Evolutionary conservation across 768 basidiomycete species (phyloP).

Genomic region (Trametes sanguinea): DNA sequence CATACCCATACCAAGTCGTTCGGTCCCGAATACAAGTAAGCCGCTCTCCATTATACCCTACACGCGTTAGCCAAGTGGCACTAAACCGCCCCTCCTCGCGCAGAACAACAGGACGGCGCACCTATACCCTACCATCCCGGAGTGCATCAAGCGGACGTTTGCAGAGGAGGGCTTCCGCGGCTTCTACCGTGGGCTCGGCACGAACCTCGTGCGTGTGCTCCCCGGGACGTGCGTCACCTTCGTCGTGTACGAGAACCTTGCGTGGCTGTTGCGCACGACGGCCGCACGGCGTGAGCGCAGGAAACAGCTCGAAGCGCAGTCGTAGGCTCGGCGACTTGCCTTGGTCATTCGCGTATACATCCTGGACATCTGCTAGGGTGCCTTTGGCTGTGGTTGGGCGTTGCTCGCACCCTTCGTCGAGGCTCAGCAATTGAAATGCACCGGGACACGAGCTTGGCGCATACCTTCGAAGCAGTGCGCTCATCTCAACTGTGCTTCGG

Average conservation of each 20-base stretch:
- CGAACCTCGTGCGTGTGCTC: constrained; percentile 90
- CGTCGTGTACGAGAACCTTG: constrained; percentile 93
- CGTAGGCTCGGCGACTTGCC: not conserved
- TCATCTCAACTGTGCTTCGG: too few relatives aligned
- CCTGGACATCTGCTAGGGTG: not conserved
- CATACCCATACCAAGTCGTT: constrained; percentile 98
- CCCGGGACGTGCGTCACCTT: constrained; percentile 98
- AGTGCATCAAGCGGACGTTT: constrained; percentile 82
- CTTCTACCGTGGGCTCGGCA: constrained; percentile 94
- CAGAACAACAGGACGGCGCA: constrained; percentile 69
- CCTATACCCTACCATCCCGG: constrained; percentile 81
- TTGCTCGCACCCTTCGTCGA: not conserved
- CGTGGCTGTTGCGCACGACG: constrained; percentile 73
- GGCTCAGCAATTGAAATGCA: too few relatives aligned
- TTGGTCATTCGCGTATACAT: too few relatives aligned
- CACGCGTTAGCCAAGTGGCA: not conserved
- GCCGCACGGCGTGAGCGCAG: constrained; percentile 53
- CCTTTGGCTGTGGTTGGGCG: not conserved
- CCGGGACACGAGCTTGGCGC: too few relatives aligned
- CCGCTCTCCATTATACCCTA: not conserved
- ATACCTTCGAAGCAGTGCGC: too few relatives aligned
- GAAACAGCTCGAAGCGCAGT: not conserved
- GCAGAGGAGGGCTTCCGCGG: constrained; percentile 75
- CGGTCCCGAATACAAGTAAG: constrained; percentile 89
- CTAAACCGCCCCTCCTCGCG: not conserved